Conservation (phyloP, 2,329 filamentous ascomycete species). For the Sporothrix curviconia region DNA sequence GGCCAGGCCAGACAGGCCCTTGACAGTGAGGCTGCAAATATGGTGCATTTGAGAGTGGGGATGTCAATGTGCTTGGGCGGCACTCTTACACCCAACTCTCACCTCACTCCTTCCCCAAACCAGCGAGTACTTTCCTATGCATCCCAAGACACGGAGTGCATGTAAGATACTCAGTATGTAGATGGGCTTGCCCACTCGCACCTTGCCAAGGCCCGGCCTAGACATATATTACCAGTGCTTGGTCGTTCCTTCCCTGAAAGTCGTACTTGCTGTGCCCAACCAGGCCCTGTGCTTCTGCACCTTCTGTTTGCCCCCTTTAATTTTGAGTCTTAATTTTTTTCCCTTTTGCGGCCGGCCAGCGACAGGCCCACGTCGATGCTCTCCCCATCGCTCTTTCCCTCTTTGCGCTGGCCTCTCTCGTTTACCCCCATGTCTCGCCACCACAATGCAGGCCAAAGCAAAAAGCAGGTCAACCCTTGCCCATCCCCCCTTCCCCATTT, state of each 20-base stretch:
- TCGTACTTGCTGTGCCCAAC: conserved; percentile 1
- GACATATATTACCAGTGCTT: neutral
- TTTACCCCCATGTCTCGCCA: neutral
- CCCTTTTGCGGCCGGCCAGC: neutral
- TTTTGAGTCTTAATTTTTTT: too few relatives aligned
- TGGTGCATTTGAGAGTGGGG: neutral
- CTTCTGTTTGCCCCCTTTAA: conserved; percentile 10
- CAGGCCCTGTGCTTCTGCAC: neutral
- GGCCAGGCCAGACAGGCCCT: too few relatives aligned
- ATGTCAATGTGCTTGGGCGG: neutral
- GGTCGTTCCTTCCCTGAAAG: conserved; percentile 4
- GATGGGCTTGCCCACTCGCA: neutral
- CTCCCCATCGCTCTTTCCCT: conserved; percentile 11
- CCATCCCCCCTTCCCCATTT: conserved; percentile 11
- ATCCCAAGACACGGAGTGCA: too few relatives aligned
- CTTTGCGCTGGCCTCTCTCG: neutral
- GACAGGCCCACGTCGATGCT: neutral
- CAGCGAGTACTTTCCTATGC: neutral
- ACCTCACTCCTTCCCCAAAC: neutral
- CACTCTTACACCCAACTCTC: neutral
- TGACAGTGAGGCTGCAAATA: neutral
- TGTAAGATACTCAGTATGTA: too few relatives aligned
- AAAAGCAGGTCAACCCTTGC: conserved; percentile 8
- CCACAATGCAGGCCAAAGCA: neutral
- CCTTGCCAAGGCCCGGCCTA: neutral